A percentile compares a stretch with the other conserved stretches of the same genome.
These are phyloP conservation scores for Ustulina deusta DNA, from an alignment of 2,329 filamentous ascomycete species.

Conservation along the genomic window DNA sequence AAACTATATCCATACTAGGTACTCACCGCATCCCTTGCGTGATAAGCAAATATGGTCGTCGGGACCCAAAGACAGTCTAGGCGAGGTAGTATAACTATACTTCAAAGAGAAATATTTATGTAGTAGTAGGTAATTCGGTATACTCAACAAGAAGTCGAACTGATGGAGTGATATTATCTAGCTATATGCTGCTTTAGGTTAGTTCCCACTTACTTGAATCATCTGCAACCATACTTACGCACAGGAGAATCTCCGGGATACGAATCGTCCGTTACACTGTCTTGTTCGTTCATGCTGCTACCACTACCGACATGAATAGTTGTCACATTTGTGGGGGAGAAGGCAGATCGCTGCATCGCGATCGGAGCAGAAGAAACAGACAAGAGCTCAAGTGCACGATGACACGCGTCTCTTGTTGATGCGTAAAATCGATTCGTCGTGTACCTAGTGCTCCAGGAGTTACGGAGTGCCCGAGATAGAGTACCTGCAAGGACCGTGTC, in stretches of 20 bases:
- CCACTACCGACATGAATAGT: constrained; percentile 34
- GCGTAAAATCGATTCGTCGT: constrained; percentile 20
- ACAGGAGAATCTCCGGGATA: constrained; percentile 8
- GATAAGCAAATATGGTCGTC: constrained; percentile 30
- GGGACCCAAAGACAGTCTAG: constrained; percentile 5
- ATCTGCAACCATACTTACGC: background rate
- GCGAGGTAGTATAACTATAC: background rate
- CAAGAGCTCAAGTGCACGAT: constrained; percentile 27
- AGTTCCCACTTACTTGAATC: background rate
- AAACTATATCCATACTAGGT: background rate
- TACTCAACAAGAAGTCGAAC: background rate
- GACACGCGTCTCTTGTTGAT: constrained; percentile 35
- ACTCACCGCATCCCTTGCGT: background rate
- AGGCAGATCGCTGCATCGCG: constrained; percentile 30
- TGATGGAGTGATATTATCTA: background rate
- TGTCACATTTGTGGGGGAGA: constrained; percentile 30
- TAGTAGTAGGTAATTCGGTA: constrained; percentile 1
- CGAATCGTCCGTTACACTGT: constrained; percentile 9
- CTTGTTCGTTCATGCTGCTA: constrained; percentile 27
- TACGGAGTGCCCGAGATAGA: constrained; percentile 12
- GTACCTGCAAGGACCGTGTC: constrained; percentile 26
- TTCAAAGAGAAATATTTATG: background rate
- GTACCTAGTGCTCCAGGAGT: background rate
- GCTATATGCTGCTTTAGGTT: background rate
- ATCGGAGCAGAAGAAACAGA: constrained; percentile 23